phyloP scores from a whole-genome alignment of 805 yeast genomes.

The Ogataea naganishii region DNA sequence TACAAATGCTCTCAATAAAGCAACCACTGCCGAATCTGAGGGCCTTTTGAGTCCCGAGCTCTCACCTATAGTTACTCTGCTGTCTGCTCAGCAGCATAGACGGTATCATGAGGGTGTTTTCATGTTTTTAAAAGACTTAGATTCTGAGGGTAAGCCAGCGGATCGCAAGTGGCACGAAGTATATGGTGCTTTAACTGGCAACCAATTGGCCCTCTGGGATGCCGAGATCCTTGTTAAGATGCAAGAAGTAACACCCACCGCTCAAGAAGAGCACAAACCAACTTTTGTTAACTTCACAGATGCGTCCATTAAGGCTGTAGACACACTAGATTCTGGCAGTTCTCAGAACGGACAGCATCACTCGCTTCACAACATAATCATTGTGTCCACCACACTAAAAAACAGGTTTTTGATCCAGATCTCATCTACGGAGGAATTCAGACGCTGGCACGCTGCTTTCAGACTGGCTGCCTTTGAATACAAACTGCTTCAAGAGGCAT shows the following conservation, averaged over 20 bases:
- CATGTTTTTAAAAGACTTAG: slow-evolving; percentile 63
- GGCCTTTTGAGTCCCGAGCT: slow-evolving; percentile 31
- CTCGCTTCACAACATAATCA: slow-evolving; percentile 70
- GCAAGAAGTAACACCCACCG: slow-evolving; percentile 21
- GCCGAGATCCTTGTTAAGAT: slow-evolving; percentile 53
- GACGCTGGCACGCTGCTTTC: slow-evolving; percentile 77
- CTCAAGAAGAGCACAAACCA: slow-evolving; percentile 34
- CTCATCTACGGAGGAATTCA: slow-evolving; percentile 52
- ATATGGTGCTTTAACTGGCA: slow-evolving; percentile 84
- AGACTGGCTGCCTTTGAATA: slow-evolving; percentile 76
- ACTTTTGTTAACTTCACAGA: slow-evolving; percentile 87
- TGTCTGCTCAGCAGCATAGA: slow-evolving; percentile 68
- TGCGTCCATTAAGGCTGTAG: slow-evolving; percentile 71
- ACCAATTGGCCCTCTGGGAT: slow-evolving; percentile 90
- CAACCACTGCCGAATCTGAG: slow-evolving; percentile 18
- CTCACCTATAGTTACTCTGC: slow-evolving; percentile 63
- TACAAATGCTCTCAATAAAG: slow-evolving; percentile 8
- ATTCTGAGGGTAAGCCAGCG: slow-evolving; percentile 80
- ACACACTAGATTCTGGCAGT: slow-evolving; percentile 50
- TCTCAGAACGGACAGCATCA: too few relatives aligned
- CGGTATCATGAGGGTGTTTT: slow-evolving; percentile 71
- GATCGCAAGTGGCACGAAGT: slow-evolving; percentile 88
- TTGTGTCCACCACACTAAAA: slow-evolving; percentile 88
- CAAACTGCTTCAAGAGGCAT: slow-evolving; percentile 83
- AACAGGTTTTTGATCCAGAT: slow-evolving; percentile 82